Percentiles rank a stretch among this genome's conserved stretches.
Evolutionary conservation across 352 stramenopile genomes (phyloP).

Genomic region (Phytophthora cactorum): DNA sequence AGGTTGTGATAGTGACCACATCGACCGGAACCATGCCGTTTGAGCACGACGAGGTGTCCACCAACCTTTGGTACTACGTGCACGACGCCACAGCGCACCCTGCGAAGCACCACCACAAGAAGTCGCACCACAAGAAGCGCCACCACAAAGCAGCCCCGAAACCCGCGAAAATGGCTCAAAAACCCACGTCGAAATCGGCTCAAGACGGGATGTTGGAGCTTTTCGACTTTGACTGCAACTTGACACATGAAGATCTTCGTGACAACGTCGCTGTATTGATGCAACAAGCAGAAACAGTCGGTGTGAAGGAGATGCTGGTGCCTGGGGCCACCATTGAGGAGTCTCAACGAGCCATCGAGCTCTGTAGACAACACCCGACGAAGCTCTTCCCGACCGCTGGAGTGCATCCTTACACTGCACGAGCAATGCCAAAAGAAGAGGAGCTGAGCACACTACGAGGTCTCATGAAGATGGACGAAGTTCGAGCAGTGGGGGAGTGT

Average conservation of each 20-base stretch:
- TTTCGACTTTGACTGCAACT: conserved; percentile 87
- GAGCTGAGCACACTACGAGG: conserved; percentile 42
- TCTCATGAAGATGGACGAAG: conserved; percentile 43
- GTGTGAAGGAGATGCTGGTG: conserved; percentile 78
- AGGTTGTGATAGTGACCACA: neutral
- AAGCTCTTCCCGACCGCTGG: conserved; percentile 77
- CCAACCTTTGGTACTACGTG: conserved; percentile 38
- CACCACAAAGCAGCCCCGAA: conserved; percentile 8
- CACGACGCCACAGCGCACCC: conserved; percentile 12
- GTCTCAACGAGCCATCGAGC: conserved; percentile 58
- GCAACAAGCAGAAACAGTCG: conserved; percentile 36
- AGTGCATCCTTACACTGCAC: conserved; percentile 81
- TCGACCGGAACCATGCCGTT: conserved; percentile 1
- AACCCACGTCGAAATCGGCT: neutral
- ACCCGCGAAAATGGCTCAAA: conserved; percentile 15
- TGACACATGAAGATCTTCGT: conserved; percentile 73
- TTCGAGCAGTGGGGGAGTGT: conserved; percentile 75
- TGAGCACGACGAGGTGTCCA: conserved; percentile 32
- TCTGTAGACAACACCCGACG: conserved; percentile 54
- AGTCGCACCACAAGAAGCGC: neutral
- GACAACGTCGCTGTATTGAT: conserved; percentile 51
- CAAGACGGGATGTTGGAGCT: conserved; percentile 30
- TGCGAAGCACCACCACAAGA: conserved; percentile 21
- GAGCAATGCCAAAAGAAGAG: conserved; percentile 37
- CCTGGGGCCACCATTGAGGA: conserved; percentile 76